Conservation (phyloP, 306 rosid species). For the Albizia julibrissin region DNA sequence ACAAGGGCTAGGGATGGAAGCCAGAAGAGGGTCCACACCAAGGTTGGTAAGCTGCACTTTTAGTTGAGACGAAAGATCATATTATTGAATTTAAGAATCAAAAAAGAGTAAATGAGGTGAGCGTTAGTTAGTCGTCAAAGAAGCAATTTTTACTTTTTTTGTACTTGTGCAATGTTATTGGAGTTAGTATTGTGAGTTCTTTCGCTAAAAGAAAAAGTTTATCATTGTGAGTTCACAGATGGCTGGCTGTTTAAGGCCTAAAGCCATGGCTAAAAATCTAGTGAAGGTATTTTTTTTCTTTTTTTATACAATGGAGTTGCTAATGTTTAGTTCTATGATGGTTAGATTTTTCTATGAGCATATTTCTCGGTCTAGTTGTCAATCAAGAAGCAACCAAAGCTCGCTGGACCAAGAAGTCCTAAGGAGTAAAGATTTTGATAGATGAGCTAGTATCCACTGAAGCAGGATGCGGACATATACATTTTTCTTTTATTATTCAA, state of each 20-base stretch:
- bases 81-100: not conserved
- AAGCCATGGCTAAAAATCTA: not conserved
- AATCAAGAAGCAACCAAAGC: not conserved
- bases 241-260: not conserved
- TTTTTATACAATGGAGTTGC: not conserved
- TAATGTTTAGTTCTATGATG: not conserved
- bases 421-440: not conserved
- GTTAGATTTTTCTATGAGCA: not conserved
- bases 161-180: not conserved
- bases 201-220: not conserved
- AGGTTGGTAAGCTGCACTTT: not conserved
- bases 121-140: not conserved
- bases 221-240: not conserved
- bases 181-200: not conserved
- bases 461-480: not conserved
- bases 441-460: not conserved
- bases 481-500: not conserved
- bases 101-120: not conserved
- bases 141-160: not conserved
- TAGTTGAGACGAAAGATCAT: not conserved
- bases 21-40: not conserved
- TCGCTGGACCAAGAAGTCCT: not conserved
- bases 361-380: not conserved
- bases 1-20: not conserved
- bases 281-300: not conserved